Base-by-base conservation (phyloP, 2,329 filamentous ascomycete species). In the Hymenoscyphus linearis region DNA sequence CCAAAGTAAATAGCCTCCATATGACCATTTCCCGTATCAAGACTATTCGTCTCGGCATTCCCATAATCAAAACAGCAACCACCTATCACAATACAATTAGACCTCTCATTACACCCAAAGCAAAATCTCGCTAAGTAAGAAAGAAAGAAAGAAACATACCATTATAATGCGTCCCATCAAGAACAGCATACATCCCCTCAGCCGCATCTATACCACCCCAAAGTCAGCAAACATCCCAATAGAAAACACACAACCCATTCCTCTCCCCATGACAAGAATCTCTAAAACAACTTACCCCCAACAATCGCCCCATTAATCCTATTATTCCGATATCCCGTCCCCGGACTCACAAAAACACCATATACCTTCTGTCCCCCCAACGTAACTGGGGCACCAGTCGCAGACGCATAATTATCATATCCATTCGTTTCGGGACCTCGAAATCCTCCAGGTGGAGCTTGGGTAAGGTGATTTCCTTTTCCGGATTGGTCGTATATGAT, bases 1-100 rank as follows among this genome's bases (percentile, higher is more conserved):
- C 86, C 85, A 67, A 79, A 88, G 77, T 88, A 88, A 61, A 88
- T 83, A 59, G 85, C 83, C 69, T 89, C 86, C 85, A 89, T 89
- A 68, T 87, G 85, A 16, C 83, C 85, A 58, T 82, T 80, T 2
- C 85, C 86, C 0, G 83, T 82, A 62, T 85, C 82, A 1, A 2
- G 63, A 61, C 69, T 80, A 70, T 66, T 83, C 2, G 75, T 78
- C 74, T 85, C 82, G 53, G 81, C 82, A 55, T 84, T 84, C 54
- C 82, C 82, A 56, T 84, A 84, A 71, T 84, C 81, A 65, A 82
- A 83, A 70, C 78, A 86, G 74, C 83, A 85, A 6, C 63, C 77
- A 25, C 10, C 31, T 31, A 31, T 9, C 31, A n/a, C n/a, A n/a
- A n/a, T 9, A 31, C 31, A 9, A 31, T 31, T 9, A 31, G 31